A percentile compares a stretch with the other conserved stretches of the same genome.
These are phyloP conservation scores for Fusarium sp. DNA, from an alignment of 2,329 filamentous ascomycete species.

Conservation along the genomic window DNA sequence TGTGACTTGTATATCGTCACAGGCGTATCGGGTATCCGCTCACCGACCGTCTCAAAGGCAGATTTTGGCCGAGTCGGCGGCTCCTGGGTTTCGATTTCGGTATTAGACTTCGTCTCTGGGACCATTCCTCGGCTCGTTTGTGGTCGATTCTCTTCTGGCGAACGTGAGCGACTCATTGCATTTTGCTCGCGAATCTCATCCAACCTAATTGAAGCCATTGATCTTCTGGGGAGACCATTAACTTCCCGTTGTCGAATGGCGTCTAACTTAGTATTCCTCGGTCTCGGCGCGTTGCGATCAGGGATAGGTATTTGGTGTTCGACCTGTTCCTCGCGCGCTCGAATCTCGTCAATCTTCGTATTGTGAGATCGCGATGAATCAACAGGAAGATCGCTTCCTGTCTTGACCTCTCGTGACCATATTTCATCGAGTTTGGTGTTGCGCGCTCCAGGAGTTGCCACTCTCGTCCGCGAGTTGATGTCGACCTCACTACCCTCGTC, in stretches of 20 bases:
- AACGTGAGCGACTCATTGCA: conserved; percentile 56
- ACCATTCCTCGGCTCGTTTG: conserved; percentile 40
- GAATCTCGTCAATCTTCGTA: conserved; percentile 53
- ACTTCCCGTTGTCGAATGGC: conserved; percentile 60
- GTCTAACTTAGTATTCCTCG: conserved; percentile 60
- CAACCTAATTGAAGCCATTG: conserved; percentile 60
- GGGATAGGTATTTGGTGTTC: conserved; percentile 49
- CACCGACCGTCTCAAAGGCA: conserved; percentile 46
- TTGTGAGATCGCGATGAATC: conserved; percentile 38
- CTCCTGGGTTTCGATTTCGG: conserved; percentile 32
- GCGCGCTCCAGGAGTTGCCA: conserved; percentile 47
- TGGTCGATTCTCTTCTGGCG: conserved; percentile 54
- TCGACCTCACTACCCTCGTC: conserved; percentile 47
- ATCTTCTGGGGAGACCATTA: conserved; percentile 58
- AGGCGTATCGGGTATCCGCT: conserved; percentile 54
- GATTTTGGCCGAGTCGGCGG: conserved; percentile 35
- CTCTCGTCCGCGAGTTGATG: conserved; percentile 45
- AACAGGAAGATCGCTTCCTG: conserved; percentile 43
- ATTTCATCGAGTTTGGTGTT: conserved; percentile 61
- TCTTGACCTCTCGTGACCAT: conserved; percentile 54
- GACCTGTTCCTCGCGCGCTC: conserved; percentile 48
- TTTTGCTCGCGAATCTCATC: conserved; percentile 66
- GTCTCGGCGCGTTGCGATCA: conserved; percentile 45
- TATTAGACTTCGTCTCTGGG: conserved; percentile 16
- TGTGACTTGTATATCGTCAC: conserved; percentile 54